Conservation (phyloP, 23 red algal species). For the Gracilariopsis chorda region DNA sequence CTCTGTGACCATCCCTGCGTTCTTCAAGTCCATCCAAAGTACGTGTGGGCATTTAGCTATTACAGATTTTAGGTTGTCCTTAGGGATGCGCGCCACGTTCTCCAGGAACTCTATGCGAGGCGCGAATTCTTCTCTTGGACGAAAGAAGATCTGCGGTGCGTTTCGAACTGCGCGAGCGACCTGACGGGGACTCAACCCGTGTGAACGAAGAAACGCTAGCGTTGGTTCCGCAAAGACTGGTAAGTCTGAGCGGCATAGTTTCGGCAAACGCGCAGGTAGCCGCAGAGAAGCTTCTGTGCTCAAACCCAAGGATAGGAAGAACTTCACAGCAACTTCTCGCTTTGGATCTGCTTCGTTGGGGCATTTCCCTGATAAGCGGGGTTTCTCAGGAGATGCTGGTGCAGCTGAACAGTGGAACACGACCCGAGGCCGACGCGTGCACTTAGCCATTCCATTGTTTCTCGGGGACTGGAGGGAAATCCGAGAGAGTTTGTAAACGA, state of each 20-base stretch:
- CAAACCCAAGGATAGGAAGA: conserved; percentile 64
- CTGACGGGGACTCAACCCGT: neutral
- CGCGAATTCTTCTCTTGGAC: neutral
- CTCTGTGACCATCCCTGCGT: neutral
- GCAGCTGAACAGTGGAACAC: neutral
- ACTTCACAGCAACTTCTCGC: neutral
- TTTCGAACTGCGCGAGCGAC: conserved; percentile 21
- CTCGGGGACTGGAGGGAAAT: no score
- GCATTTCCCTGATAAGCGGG: neutral
- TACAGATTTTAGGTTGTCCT: neutral
- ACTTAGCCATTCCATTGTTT: no score
- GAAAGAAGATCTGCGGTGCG: conserved; percentile 61
- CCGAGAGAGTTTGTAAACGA: no score
- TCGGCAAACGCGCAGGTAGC: conserved; percentile 17
- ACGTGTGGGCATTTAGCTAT: conserved; percentile 63
- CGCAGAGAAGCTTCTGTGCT: conserved; percentile 57
- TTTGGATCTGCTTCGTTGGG: neutral
- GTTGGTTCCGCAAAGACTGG: conserved; percentile 7
- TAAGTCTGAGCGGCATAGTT: conserved; percentile 17
- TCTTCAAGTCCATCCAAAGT: conserved; percentile 61
- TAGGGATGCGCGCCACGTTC: neutral
- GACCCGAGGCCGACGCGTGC: neutral
- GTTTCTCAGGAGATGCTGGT: neutral
- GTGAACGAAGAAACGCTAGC: conserved; percentile 48
- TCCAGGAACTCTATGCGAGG: conserved; percentile 26